Base-by-base conservation (phyloP, 345 rosid species). In the Crucihimalaya himalaica region DNA sequence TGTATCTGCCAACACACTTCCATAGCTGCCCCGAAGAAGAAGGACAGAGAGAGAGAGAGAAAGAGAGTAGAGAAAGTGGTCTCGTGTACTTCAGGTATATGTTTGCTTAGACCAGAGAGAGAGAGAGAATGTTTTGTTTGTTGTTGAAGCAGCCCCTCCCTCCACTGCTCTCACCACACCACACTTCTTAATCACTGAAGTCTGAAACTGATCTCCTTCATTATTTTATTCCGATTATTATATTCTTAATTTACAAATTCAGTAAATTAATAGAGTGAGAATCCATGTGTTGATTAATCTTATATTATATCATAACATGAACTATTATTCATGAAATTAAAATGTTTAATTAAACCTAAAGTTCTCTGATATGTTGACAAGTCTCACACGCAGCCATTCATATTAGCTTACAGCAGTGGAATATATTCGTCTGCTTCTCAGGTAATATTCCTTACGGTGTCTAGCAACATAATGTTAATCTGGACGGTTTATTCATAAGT, bases 1-100 rank as follows among this genome's bases (percentile, higher is more conserved):
- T 82, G 95, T 16, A 81, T 76, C 64, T 82, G 90, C 81, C 86
- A 84, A 67, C 78, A 80, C 75, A 83, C 79, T 70, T 89, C 97
- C 95, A 91, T 93, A 73, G 75, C 81, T 64, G 19, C 64, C 64
- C 64, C 64, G 16, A 10, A 39, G 16, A 65, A 45, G 16, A 65
- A 45, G 28, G 34, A 4, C 20, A 40, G 31, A 35, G 53, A 25
- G 15, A 32, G 53, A 28, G 21, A 56, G 11, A 56, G 11, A 68
- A 3, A 23, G 2, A 48, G 54, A 66, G 31, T 35, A 28, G 2
- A 25, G 29, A 54, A 43, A 75, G 12, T 54, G 63, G 37, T 35
- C 47, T n/a, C 25, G 28, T 43, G 19, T 32, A 55, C 42, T 62
- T 67, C 5, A 69, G 54, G 63, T 75, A 59, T 66, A 35, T 73